Evolutionary conservation across 345 rosid species (phyloP).

Genomic region (Reutealis trisperma): DNA sequence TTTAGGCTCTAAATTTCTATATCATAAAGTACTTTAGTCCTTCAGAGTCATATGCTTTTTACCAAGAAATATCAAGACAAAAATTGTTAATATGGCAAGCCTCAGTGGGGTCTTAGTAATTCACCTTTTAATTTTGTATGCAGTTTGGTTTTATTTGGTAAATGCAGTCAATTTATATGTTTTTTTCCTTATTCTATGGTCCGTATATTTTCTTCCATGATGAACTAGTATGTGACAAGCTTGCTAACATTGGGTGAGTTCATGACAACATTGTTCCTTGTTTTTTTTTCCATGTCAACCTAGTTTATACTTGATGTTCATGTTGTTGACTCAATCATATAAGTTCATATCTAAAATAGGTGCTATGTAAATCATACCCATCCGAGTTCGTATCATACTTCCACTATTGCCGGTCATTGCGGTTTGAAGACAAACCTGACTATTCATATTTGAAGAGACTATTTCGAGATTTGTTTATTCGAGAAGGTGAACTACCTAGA

Average conservation of each 20-base stretch:
- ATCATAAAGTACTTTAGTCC: too few species aligned
- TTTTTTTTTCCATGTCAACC: background rate
- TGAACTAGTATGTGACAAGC: too few species aligned
- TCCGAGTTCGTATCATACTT: conserved; percentile 93
- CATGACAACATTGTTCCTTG: background rate
- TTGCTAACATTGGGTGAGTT: background rate
- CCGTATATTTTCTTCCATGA: background rate
- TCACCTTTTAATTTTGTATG: background rate
- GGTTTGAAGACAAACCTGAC: conserved; percentile 97
- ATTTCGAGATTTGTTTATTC: conserved; percentile 87
- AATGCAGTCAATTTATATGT: background rate
- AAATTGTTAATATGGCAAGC: too few species aligned
- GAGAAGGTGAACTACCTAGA: conserved; percentile 60
- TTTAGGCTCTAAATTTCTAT: too few species aligned
- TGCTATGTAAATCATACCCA: conserved; percentile 86
- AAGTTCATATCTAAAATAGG: conserved; percentile 33
- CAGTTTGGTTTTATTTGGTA: background rate
- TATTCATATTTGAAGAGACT: conserved; percentile 93
- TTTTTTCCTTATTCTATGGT: background rate
- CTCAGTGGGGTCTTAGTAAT: too few species aligned
- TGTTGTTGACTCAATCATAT: background rate
- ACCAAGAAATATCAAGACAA: too few species aligned
- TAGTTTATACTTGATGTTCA: background rate
- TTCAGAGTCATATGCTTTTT: too few species aligned
- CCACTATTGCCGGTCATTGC: conserved; percentile 90